Evolutionary conservation across 306 rosid species (phyloP).

Genomic region (Quercus dentata): DNA sequence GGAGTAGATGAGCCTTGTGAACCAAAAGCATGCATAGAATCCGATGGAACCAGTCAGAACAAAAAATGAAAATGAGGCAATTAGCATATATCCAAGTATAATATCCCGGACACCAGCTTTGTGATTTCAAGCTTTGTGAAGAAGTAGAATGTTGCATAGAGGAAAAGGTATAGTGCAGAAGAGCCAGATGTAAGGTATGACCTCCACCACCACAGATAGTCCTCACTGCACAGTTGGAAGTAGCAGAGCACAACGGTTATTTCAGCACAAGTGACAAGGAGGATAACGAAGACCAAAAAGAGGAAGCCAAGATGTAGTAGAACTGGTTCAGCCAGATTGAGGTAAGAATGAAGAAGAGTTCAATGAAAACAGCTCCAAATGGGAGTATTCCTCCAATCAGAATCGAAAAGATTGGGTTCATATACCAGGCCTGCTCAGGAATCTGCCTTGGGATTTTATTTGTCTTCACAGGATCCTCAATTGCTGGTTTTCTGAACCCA

Average conservation of each 20-base stretch:
- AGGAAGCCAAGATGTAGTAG: conserved; percentile 99
- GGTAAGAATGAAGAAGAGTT: conserved; percentile 96
- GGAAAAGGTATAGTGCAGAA: conserved; percentile 90
- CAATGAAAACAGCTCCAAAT: conserved; percentile 96
- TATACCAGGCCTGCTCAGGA: conserved; percentile 99
- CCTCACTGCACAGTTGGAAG: conserved; percentile 99
- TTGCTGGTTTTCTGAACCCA: conserved; percentile 96
- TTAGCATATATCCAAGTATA: conserved; percentile 97
- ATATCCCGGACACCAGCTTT: conserved; percentile 75
- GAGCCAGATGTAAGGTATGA: conserved; percentile 94
- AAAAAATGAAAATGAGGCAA: conserved; percentile 89
- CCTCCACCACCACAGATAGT: conserved; percentile 99
- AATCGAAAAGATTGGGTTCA: conserved; percentile 88
- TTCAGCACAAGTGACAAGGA: conserved; percentile 88
- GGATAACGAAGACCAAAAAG: conserved; percentile 89
- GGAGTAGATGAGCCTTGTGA: conserved; percentile 97
- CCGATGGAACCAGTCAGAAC: conserved; percentile 97
- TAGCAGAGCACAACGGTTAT: conserved; percentile 94
- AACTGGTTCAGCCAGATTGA: conserved; percentile 99
- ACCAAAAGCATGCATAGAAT: conserved; percentile 95
- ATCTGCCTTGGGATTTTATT: conserved; percentile 98
- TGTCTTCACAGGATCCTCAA: conserved; percentile 93
- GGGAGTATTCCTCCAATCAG: conserved; percentile 97
- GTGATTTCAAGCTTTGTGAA: conserved; percentile 99
- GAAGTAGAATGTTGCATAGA: conserved; percentile 96